Evolutionary conservation across 2,329 filamentous ascomycete genomes (phyloP), one percentile per base, ranked within the genome.

Genomic region (Cladophialophora psammophila): DNA sequence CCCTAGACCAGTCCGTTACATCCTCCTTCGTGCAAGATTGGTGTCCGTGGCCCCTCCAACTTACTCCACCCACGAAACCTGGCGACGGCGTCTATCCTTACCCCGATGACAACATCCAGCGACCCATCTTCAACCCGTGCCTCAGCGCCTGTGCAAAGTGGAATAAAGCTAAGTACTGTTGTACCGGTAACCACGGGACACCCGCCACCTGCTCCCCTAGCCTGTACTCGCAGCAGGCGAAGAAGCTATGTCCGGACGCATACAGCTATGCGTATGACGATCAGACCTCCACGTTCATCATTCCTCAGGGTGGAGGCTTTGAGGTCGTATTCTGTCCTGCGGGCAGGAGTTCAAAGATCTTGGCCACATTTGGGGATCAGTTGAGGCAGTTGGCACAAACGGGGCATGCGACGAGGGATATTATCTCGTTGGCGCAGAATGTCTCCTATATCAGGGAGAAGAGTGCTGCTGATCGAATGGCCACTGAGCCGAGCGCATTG

Each of bases 31-130:
- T 92, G 15, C 80, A 83, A 31, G 80, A 82, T 62, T 96, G 92
- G 92, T 96, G 92, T 78, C 92, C 92, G 0, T 94, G 91, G 90
- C 86, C 91, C 70, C 83, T 93, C 53, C 90, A 93, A 73, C 84
- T 87, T 26, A 86, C 86, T 63, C 87, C 87, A 13, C 91, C 91
- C 0, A 81, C 82, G 48, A 89, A 89, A 74, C 91, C 91, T 10
- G 87, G 87, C n/a, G 86, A 91, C 72, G 91, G 91, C 34, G 84
- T 94, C 20, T 94, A 93, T 74, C 89, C 91, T 0, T 94, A 94
- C 74, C 92, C 92, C 7, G 91, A 94, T 75, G 89, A 90, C 79
- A 85, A 87, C 65, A 87, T 94, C 45, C 78, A 88, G 68, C 85
- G 90, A 42, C 91, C 91, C 5, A 79, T 84, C 26, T 95, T 94